Evolutionary conservation across 257 asterid species (phyloP).

Genomic region (Solanum tarijense): DNA sequence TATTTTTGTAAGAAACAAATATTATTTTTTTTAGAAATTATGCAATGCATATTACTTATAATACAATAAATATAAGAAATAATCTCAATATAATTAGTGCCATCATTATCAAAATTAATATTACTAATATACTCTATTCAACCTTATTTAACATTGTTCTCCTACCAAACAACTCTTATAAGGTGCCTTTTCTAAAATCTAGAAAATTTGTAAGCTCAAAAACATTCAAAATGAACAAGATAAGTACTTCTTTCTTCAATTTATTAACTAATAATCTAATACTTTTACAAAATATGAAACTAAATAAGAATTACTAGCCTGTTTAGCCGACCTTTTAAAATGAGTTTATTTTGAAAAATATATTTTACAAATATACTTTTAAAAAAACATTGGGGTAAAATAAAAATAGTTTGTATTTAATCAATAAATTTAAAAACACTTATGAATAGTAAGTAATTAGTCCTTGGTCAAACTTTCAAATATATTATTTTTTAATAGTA

Average conservation of each 20-base stretch:
- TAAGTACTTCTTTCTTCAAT: neutral
- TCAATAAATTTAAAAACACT: neutral
- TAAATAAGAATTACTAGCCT: neutral
- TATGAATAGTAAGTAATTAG: too few species aligned
- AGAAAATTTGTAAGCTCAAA: too few species aligned
- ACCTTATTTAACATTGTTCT: too few species aligned
- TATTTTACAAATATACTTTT: neutral
- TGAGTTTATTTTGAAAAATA: neutral
- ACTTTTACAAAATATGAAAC: neutral
- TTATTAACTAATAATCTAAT: neutral
- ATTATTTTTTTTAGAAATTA: too few species aligned
- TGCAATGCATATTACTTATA: neutral
- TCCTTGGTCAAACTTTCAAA: neutral
- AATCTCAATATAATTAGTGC: too few species aligned
- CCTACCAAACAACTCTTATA: neutral
- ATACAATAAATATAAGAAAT: too few species aligned
- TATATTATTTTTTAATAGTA: too few species aligned
- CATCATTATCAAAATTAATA: too few species aligned
- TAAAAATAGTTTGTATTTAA: neutral
- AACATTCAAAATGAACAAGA: neutral
- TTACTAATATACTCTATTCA: too few species aligned
- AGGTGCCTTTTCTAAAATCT: neutral
- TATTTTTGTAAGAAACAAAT: too few species aligned
- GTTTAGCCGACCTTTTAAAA: neutral
- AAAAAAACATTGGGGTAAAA: neutral